Evolutionary conservation across 1,284 basidiomycete species (phyloP).

Genomic region (Anthracocystis walkeri): DNA sequence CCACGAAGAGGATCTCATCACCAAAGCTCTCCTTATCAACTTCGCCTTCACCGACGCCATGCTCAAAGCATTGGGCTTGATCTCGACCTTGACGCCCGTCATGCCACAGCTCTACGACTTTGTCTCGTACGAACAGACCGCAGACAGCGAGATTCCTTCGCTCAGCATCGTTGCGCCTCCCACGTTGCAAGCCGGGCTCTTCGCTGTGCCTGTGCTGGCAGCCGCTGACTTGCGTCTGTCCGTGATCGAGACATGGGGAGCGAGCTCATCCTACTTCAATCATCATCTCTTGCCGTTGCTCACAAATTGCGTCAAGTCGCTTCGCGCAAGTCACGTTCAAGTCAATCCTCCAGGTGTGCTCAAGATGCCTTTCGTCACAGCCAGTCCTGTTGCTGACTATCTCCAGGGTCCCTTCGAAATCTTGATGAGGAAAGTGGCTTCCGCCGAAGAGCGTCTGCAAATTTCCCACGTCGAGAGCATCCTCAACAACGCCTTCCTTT

Average conservation of each 20-base stretch:
- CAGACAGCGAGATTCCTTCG: slow-evolving; percentile 41
- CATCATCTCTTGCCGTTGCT: slow-evolving; percentile 38
- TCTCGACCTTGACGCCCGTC: slow-evolving; percentile 37
- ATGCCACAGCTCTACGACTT: slow-evolving; percentile 48
- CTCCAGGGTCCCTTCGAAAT: slow-evolving; percentile 47
- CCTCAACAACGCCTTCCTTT: slow-evolving; percentile 25
- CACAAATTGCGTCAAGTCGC: slow-evolving; percentile 47
- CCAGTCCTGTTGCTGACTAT: slow-evolving; percentile 40
- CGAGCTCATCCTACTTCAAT: slow-evolving; percentile 44
- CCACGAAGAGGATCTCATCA: slow-evolving; percentile 37
- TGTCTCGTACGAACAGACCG: slow-evolving; percentile 37
- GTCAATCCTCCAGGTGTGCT: slow-evolving; percentile 37
- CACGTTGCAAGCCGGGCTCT: slow-evolving; percentile 39
- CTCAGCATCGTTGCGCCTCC: slow-evolving; percentile 42
- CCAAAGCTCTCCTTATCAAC: slow-evolving; percentile 46
- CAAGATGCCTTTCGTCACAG: slow-evolving; percentile 38
- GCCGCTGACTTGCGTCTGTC: slow-evolving; percentile 42
- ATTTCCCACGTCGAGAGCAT: slow-evolving; percentile 43
- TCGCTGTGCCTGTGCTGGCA: slow-evolving; percentile 41
- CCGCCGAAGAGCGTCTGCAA: slow-evolving; percentile 37
- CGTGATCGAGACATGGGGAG: slow-evolving; percentile 47
- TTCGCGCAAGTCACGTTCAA: slow-evolving; percentile 38
- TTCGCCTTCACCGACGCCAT: slow-evolving; percentile 41
- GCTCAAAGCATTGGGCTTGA: slow-evolving; percentile 35
- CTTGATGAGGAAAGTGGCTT: slow-evolving; percentile 40